Conservation (phyloP, 225 moss, liverwort and hornwort species). For the Marchantia paleacea region DNA sequence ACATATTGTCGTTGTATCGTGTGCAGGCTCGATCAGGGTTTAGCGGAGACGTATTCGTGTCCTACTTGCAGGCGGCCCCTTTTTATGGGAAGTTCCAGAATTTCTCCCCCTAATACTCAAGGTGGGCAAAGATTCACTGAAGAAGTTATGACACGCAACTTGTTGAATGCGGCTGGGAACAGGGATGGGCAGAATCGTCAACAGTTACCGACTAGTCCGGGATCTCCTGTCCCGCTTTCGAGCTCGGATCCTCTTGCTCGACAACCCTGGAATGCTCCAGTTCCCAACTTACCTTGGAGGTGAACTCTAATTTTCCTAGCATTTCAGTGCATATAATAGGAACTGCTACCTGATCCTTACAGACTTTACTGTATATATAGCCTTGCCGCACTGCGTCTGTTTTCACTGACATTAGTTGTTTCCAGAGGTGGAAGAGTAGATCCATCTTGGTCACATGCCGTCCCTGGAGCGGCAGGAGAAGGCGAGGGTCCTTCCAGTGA, state of each 20-base stretch:
- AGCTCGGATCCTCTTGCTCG: constrained; percentile 50
- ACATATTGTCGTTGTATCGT: neutral
- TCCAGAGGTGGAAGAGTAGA: constrained; percentile 68
- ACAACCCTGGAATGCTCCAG: constrained; percentile 79
- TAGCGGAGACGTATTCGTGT: constrained; percentile 96
- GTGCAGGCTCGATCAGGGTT: constrained; percentile 92
- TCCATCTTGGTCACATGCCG: constrained; percentile 56
- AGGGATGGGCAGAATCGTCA: constrained; percentile 38
- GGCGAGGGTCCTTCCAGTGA: constrained; percentile 57
- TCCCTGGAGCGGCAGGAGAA: constrained; percentile 47
- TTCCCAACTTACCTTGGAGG: constrained; percentile 67
- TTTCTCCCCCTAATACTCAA: constrained; percentile 55
- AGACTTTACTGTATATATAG: neutral
- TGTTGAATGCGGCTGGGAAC: constrained; percentile 23
- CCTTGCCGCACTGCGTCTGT: neutral
- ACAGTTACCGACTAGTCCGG: constrained; percentile 41
- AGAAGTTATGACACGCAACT: constrained; percentile 46
- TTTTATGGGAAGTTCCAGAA: constrained; percentile 82
- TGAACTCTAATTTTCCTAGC: constrained; percentile 27
- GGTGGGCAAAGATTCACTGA: constrained; percentile 50
- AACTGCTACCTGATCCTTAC: neutral
- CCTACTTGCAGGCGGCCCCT: constrained; percentile 96
- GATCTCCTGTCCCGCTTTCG: constrained; percentile 47
- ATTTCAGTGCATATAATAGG: neutral
- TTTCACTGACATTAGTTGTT: neutral